phyloP scores from a whole-genome alignment of 345 rosid species.

The Moringa oleifera region DNA sequence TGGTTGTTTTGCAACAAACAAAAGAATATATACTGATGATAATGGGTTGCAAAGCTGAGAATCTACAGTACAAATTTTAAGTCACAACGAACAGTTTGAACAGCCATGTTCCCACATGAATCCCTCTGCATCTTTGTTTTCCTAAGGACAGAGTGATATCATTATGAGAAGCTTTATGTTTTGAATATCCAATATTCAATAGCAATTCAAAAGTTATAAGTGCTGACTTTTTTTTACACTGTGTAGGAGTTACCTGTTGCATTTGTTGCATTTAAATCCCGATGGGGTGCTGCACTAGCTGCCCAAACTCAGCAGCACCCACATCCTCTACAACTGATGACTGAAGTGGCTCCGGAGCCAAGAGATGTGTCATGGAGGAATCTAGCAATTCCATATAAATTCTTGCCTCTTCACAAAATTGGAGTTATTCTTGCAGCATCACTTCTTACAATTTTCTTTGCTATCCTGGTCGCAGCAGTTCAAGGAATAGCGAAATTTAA shows the following conservation, averaged over 20 bases:
- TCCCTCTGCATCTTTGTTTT: too few relatives aligned
- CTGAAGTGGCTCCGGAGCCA: slow-evolving; percentile 86
- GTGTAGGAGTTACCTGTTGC: slow-evolving; percentile 78
- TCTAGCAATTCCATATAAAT: slow-evolving; percentile 45
- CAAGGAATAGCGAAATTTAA: slow-evolving; percentile 89
- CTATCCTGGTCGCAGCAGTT: slow-evolving; percentile 87
- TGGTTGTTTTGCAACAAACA: too few relatives aligned
- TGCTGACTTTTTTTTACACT: background rate
- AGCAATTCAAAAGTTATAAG: too few relatives aligned
- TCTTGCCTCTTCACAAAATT: slow-evolving; percentile 53
- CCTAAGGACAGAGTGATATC: too few relatives aligned
- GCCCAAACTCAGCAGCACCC: slow-evolving; percentile 86
- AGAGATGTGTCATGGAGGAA: slow-evolving; percentile 78
- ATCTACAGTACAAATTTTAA: too few relatives aligned
- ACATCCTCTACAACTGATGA: slow-evolving; percentile 67
- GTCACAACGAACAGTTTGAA: too few relatives aligned
- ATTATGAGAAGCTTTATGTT: too few relatives aligned
- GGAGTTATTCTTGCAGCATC: slow-evolving; percentile 70
- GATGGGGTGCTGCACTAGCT: slow-evolving; percentile 60
- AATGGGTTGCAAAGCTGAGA: too few relatives aligned
- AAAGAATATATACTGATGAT: too few relatives aligned
- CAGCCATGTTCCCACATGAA: too few relatives aligned
- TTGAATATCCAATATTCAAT: background rate
- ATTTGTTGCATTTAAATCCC: slow-evolving; percentile 75
- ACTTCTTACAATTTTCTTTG: slow-evolving; percentile 76